Conservation (phyloP, 768 basidiomycete genomes). For the Multifurca ochricompacta region DNA sequence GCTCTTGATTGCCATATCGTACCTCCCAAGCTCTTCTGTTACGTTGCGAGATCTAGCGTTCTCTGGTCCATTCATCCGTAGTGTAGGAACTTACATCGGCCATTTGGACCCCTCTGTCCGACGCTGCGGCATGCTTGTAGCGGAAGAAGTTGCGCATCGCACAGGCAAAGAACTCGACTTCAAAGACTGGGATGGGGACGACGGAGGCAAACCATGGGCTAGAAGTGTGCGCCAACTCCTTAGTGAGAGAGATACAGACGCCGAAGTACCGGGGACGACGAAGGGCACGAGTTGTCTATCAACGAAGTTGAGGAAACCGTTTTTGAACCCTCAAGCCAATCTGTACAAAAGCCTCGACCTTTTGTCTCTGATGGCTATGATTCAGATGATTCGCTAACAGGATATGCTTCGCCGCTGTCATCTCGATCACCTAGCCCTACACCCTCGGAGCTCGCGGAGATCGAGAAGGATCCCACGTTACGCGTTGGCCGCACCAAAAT, state of each 20-base stretch:
- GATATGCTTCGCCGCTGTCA: conserved; percentile 62
- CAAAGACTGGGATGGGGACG: conserved; percentile 75
- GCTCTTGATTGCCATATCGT: conserved; percentile 56
- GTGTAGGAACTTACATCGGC: conserved; percentile 66
- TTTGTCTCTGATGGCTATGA: conserved; percentile 38
- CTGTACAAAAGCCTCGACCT: background rate
- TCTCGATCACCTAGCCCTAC: conserved; percentile 76
- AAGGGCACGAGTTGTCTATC: background rate
- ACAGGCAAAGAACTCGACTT: conserved; percentile 68
- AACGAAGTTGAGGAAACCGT: background rate
- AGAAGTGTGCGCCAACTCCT: conserved; percentile 50
- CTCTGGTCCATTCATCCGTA: conserved; percentile 55
- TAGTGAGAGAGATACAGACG: conserved; percentile 44
- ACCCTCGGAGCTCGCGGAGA: conserved; percentile 70
- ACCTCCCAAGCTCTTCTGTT: conserved; percentile 46
- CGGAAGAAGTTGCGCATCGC: conserved; percentile 64
- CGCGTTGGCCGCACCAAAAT: conserved; percentile 62
- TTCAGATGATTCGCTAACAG: conserved; percentile 75
- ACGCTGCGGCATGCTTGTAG: conserved; percentile 87
- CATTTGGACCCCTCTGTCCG: conserved; percentile 73
- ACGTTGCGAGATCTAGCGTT: conserved; percentile 40
- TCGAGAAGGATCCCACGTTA: conserved; percentile 79
- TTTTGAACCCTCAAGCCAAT: background rate
- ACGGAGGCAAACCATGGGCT: conserved; percentile 57
- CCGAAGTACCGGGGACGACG: conserved; percentile 20